Conservation (phyloP, 495 filamentous ascomycete species). For the Cercophora newfieldiana region DNA sequence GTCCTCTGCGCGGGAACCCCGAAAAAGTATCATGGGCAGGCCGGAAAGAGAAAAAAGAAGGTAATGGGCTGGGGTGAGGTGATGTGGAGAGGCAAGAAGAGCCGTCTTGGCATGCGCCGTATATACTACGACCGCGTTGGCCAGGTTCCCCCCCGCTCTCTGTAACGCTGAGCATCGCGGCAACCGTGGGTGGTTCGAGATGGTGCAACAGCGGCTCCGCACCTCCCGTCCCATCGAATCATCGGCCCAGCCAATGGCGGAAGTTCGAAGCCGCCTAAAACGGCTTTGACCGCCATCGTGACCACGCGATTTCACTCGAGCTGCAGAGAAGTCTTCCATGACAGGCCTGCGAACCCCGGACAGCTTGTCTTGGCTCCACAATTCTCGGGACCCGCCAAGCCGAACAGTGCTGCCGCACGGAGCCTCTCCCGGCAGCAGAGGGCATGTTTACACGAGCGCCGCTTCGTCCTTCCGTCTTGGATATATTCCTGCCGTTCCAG, state of each 20-base stretch:
- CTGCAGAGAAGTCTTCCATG: constrained; percentile 18
- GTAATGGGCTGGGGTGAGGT: background rate
- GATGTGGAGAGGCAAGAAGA: background rate
- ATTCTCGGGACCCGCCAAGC: constrained; percentile 16
- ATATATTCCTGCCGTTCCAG: constrained; percentile 10
- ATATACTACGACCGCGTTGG: background rate
- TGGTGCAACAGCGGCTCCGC: constrained; percentile 24
- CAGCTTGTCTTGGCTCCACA: constrained; percentile 2
- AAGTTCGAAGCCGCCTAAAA: background rate
- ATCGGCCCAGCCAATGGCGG: constrained; percentile 17
- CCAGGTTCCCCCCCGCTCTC: background rate
- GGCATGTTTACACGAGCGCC: constrained; percentile 16
- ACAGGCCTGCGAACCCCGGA: background rate
- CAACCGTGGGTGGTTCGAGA: constrained; percentile 19
- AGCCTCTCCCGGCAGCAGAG: background rate
- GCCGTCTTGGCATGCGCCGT: constrained; percentile 13
- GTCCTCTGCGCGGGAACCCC: background rate
- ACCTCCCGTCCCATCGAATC: constrained; percentile 28
- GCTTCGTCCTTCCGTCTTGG: background rate
- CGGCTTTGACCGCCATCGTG: constrained; percentile 14
- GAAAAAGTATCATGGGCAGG: too few relatives aligned
- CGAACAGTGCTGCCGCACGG: background rate
- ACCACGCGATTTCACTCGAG: background rate
- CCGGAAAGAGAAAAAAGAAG: background rate
- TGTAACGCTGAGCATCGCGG: constrained; percentile 22